Evolutionary conservation across 352 stramenopile genomes (phyloP), one percentile per base, ranked within the genome.

Genomic region (Phytophthora cryptogea): DNA sequence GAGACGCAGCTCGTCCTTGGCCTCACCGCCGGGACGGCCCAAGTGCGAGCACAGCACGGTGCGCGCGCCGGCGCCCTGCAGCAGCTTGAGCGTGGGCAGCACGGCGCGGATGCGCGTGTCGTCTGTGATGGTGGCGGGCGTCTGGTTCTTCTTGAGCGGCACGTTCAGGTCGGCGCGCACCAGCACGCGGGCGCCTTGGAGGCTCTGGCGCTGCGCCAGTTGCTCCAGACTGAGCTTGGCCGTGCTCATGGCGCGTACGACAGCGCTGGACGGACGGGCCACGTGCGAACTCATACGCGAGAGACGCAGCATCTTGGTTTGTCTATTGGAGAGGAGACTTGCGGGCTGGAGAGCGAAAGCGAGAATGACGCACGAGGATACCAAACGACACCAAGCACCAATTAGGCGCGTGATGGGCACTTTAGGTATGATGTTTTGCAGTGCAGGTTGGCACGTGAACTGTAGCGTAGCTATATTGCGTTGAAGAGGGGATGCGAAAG

Each of bases 121-220:
- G 47, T 99, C 97, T 39, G 96, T 98, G 84, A 99, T 99, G 17
- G 70, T 95, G 17, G 86, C 75, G 66, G 96, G 95, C 70, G 77
- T 87, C 61, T 72, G 55, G 56, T 88, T 81, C 72, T 96, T 96
- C 69, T 86, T 78, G 64, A 99, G 91, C n/a, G 98, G 98, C 52
- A 99, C 97, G 76, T 99, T 99, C 45, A 99, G 89, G 82, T 99
- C 98, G 36, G 96, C 98, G 61, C 98, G 92, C 39, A 99, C 92
- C 40, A 99, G 82, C 48, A 99, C 97, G 49, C 96, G 97, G 77
- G 98, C 97, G 68, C 94, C 95, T 72, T 96, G 92, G 47, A 98
- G 81, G 60, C 68, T 84, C 50, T 83, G 69, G 32, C 71, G 78
- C 53, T 84, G 66, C 37, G 71, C 63, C 36, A 94, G 72, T 49